Evolutionary conservation across 1,284 basidiomycete genomes (phyloP).

Genomic region (Schizophyllum amplum): DNA sequence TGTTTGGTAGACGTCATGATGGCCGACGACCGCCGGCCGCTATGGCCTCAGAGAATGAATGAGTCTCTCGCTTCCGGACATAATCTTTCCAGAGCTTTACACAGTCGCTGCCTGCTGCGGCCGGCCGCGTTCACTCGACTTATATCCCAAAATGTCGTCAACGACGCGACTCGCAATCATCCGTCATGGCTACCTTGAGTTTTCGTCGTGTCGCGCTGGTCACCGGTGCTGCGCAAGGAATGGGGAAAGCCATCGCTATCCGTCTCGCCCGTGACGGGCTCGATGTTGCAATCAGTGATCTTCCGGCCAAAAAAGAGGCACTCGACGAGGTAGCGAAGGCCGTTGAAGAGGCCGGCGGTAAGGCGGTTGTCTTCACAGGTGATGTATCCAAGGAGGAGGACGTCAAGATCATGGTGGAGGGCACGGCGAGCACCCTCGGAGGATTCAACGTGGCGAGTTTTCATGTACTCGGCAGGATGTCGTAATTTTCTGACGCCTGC

Average conservation of each 20-base stretch:
- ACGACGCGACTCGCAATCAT: no score
- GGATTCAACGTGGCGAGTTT: conserved; percentile 22
- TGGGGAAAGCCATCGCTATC: conserved; percentile 32
- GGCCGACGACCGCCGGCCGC: no score
- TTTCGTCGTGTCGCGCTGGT: conserved; percentile 21
- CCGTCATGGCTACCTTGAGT: no score
- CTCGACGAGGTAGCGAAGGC: conserved; percentile 23
- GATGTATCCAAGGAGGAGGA: conserved; percentile 30
- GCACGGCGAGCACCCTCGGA: conserved; percentile 22
- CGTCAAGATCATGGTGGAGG: conserved; percentile 27
- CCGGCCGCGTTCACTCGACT: no score
- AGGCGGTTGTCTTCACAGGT: conserved; percentile 18
- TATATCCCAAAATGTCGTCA: no score
- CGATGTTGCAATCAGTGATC: conserved; percentile 30
- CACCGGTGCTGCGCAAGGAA: conserved; percentile 31
- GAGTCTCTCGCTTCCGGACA: no score
- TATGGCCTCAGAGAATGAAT: no score
- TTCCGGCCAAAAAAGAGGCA: conserved; percentile 18
- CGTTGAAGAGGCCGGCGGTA: conserved; percentile 22
- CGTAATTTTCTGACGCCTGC: neutral
- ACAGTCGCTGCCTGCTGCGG: no score
- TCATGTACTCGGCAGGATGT: neutral
- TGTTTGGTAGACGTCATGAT: no score
- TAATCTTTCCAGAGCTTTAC: no score
- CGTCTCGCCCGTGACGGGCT: conserved; percentile 34